Conservation (phyloP, 257 asterid species). For the Solanum pinnatisectum region DNA sequence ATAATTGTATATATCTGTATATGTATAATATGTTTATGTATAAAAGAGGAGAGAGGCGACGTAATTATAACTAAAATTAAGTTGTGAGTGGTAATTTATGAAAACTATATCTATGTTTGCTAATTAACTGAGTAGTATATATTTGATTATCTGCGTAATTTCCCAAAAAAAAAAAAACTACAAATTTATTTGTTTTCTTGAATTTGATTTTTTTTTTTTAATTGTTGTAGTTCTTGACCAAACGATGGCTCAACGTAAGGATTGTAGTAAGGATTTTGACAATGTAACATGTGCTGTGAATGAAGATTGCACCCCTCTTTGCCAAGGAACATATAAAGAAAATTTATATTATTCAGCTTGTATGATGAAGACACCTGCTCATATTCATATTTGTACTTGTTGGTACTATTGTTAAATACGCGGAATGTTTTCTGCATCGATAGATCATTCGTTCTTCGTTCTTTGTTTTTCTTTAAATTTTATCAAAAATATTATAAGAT, state of each 20-base stretch:
- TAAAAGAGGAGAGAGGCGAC: not conserved
- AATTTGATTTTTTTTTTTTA: not conserved
- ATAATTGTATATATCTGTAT: too few relatives aligned
- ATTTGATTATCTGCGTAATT: too few relatives aligned
- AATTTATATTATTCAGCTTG: not conserved
- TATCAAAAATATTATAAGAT: too few relatives aligned
- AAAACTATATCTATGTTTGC: too few relatives aligned
- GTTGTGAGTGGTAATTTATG: not conserved
- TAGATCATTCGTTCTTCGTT: rapidly evolving
- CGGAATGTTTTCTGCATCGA: too few relatives aligned
- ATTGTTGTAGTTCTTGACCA: not conserved
- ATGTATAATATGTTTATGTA: too few relatives aligned
- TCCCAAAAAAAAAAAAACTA: not conserved
- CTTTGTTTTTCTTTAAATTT: too few relatives aligned
- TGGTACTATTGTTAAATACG: not conserved
- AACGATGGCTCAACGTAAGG: not conserved
- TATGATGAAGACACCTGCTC: not conserved
- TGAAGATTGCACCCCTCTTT: not conserved
- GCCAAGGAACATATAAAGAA: not conserved
- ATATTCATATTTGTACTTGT: not conserved
- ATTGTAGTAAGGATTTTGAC: not conserved
- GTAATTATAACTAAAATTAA: too few relatives aligned
- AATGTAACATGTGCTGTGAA: not conserved
- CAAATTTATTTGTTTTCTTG: not conserved
- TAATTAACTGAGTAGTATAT: not conserved